phyloP scores from a whole-genome alignment of 177 flowering plant genomes.

The Vitis hybrid region DNA sequence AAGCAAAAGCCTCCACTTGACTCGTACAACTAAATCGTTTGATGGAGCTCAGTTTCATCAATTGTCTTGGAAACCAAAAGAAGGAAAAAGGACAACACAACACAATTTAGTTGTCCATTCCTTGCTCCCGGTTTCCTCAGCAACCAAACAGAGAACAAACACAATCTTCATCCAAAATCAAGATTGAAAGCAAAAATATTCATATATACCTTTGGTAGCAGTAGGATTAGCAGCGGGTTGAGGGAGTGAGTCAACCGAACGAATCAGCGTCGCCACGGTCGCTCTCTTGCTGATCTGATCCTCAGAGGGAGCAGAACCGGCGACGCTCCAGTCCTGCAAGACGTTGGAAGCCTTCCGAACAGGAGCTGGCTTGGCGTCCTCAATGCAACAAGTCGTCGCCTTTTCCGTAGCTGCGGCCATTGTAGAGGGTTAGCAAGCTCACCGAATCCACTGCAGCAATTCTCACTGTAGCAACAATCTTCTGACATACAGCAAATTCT shows the following conservation, averaged over 20 bases:
- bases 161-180: not conserved
- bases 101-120: not conserved
- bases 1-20: no score
- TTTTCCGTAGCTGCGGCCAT: slow-evolving; percentile 60
- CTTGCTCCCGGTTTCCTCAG: not conserved
- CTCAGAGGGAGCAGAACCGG: slow-evolving; percentile 15
- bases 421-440: slow-evolving; percentile 48
- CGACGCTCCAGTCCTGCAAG: slow-evolving; percentile 18
- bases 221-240: slow-evolving; percentile 19
- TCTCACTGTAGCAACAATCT: slow-evolving; percentile 21
- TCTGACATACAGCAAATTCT: slow-evolving; percentile 49
- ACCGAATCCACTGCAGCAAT: slow-evolving; percentile 42
- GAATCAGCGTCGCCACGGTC: slow-evolving; percentile 24
- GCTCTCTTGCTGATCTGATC: slow-evolving; percentile 21
- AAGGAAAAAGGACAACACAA: not conserved
- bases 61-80: not conserved
- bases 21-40: no score
- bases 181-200: not conserved
- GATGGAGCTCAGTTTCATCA: not conserved
- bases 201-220: slow-evolving; percentile 28
- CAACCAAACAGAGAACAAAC: not conserved
- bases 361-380: not conserved
- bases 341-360: slow-evolving; percentile 4
- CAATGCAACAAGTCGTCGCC: slow-evolving; percentile 29
- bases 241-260: slow-evolving; percentile 28